These are phyloP conservation scores for Moesziomyces parantarcticus DNA, from an alignment of 1,284 basidiomycete species.

Conservation along the genomic window DNA sequence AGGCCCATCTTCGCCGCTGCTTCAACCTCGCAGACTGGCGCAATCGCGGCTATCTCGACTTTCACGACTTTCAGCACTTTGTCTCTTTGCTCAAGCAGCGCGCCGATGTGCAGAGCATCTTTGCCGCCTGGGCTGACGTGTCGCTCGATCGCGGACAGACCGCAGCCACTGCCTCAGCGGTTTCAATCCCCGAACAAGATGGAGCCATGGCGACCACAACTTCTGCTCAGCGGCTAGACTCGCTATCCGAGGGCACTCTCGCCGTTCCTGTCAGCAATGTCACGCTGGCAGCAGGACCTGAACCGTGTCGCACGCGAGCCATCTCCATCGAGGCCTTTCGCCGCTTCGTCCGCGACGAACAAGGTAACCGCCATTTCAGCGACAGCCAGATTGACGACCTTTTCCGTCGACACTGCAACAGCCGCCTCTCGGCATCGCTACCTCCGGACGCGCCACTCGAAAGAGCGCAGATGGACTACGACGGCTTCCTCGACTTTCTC, in stretches of 20 bases:
- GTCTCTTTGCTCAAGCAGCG: slow-evolving; percentile 85
- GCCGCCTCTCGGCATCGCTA: slow-evolving; percentile 27
- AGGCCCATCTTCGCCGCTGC: slow-evolving; percentile 74
- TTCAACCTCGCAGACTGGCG: slow-evolving; percentile 82
- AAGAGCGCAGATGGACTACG: slow-evolving; percentile 35
- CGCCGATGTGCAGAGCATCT: slow-evolving; percentile 77
- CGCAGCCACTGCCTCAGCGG: too few relatives aligned
- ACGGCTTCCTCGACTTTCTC: slow-evolving; percentile 61
- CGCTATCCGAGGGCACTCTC: slow-evolving; percentile 4
- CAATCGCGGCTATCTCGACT: slow-evolving; percentile 79
- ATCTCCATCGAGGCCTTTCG: slow-evolving; percentile 43
- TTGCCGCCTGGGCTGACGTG: slow-evolving; percentile 49
- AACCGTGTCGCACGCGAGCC: slow-evolving; percentile 22
- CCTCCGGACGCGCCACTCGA: slow-evolving; percentile 6
- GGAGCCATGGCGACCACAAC: too few relatives aligned
- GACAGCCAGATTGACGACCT: slow-evolving; percentile 37
- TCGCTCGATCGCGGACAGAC: background rate
- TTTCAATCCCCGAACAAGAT: background rate
- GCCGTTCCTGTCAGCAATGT: slow-evolving; percentile 5
- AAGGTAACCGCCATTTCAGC: slow-evolving; percentile 37
- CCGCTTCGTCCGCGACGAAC: slow-evolving; percentile 55
- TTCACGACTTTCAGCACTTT: slow-evolving; percentile 84
- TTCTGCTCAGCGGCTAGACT: too few relatives aligned
- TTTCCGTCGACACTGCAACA: slow-evolving; percentile 40
- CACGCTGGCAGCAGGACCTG: slow-evolving; percentile 4